Base-by-base conservation (phyloP, 2,329 filamentous ascomycete genomes). In the Cadophora luteo-olivacea region DNA sequence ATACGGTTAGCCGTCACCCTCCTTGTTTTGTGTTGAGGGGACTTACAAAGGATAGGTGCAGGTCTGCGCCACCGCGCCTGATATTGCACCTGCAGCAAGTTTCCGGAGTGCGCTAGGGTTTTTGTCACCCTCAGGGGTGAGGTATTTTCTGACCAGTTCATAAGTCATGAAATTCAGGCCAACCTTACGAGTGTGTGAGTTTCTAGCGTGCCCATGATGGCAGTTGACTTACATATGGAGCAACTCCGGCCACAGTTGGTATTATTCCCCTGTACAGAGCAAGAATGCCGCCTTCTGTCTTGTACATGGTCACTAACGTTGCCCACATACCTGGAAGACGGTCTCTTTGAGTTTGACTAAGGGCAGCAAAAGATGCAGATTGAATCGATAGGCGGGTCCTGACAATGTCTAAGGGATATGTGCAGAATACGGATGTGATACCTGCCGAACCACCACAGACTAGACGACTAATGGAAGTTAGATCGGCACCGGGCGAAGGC, bases 161-260 rank as follows among this genome's bases (percentile, higher is more conserved):
- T 99, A 99, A 6, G 93, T 93, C 94, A 98, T 98, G 80, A 99
- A 99, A 80, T 99, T 99, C 65, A 99, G 84, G 49, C 96, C 96
- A 70, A 99, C 92, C 91, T 94, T 51, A 11, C 32, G 4, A 14
- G 11, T 51, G 11, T 36, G 67, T 68, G 60, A 69, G 66, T 64
- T 7, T 14, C 41, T 6, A 2, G 19, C 16, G 48, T n/a, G 9
- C 3, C 11, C 6, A 11, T 45, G 11, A 25, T 19, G 22, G n/a
- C n/a, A 11, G 24, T 1, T 2, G 8, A 80, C 83, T 79, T 77
- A 93, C 95, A 79, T 98, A 98, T 73, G 96, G 96, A 51, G 96
- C 96, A 41, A 99, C 96, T 61, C 96, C 96, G 51, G 95, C 93
- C 45, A 99, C 90, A 0, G 96, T 99, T 2, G 96, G 96, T 63